These are phyloP conservation scores for Tubosaeta brunneosetosa DNA, from an alignment of 768 basidiomycete species.

Conservation along the genomic window DNA sequence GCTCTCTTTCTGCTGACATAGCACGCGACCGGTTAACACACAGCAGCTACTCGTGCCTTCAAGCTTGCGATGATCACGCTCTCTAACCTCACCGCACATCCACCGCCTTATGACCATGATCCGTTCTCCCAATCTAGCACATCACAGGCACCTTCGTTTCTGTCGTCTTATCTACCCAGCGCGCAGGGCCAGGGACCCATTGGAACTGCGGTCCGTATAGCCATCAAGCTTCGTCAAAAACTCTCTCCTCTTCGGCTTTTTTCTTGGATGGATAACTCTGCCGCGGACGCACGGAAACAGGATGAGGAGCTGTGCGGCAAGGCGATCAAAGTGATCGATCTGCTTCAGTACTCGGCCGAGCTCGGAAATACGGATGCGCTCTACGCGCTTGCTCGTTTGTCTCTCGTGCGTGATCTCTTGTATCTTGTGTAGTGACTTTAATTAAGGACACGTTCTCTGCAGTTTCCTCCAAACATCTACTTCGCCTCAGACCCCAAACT, in stretches of 20 bases:
- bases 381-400: slow-evolving; percentile 61
- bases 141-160: slow-evolving; percentile 44
- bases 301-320: slow-evolving; percentile 67
- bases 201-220: slow-evolving; percentile 64
- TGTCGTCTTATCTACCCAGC: slow-evolving; percentile 65
- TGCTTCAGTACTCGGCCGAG: slow-evolving; percentile 77
- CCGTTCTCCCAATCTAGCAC: slow-evolving; percentile 35
- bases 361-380: slow-evolving; percentile 73
- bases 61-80: slow-evolving; percentile 69
- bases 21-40: slow-evolving; percentile 1
- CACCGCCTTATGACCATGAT: slow-evolving; percentile 53
- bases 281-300: slow-evolving; percentile 43
- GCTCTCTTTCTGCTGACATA: background rate
- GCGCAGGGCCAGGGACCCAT: slow-evolving; percentile 75
- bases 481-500: slow-evolving; percentile 57
- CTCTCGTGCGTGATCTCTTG: slow-evolving; percentile 47
- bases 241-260: slow-evolving; percentile 45
- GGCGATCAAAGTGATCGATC: slow-evolving; percentile 76
- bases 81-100: slow-evolving; percentile 56
- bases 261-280: slow-evolving; percentile 39
- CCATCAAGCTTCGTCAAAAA: slow-evolving; percentile 59
- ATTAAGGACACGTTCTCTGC: background rate
- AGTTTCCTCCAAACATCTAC: slow-evolving; percentile 74
- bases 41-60: slow-evolving; percentile 65
- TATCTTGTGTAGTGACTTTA: background rate